Conservation (phyloP, 2,329 filamentous ascomycete genomes). For the Pestalotiopsis sp. region DNA sequence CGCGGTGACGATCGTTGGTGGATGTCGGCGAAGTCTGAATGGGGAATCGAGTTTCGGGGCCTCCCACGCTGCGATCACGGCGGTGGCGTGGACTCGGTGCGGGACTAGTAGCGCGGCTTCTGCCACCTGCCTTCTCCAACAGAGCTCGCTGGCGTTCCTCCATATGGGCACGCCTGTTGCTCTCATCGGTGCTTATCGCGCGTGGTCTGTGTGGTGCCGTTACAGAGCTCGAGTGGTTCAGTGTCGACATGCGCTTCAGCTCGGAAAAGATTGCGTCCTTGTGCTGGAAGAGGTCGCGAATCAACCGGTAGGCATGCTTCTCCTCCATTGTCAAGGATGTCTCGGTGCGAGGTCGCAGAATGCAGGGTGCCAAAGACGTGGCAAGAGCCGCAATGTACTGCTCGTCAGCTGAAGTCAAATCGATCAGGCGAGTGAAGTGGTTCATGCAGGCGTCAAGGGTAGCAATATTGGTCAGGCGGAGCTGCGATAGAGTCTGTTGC, state of each 20-base stretch:
- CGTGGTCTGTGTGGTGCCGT: slow-evolving; percentile 65
- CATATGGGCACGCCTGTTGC: slow-evolving; percentile 90
- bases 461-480: slow-evolving; percentile 95
- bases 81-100: slow-evolving; percentile 68
- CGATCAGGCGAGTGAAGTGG: slow-evolving; percentile 95
- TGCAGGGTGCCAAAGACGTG: slow-evolving; percentile 76
- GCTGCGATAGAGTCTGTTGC: slow-evolving; percentile 92
- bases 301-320: slow-evolving; percentile 85
- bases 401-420: slow-evolving; percentile 94
- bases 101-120: slow-evolving; percentile 76
- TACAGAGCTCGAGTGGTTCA: slow-evolving; percentile 65
- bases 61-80: slow-evolving; percentile 77
- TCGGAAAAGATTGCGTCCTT: slow-evolving; percentile 96
- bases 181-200: slow-evolving; percentile 93
- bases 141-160: slow-evolving; percentile 88
- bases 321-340: slow-evolving; percentile 94
- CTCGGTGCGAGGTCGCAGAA: slow-evolving; percentile 84
- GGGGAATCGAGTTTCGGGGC: slow-evolving; percentile 80
- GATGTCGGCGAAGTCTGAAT: slow-evolving; percentile 70
- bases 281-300: slow-evolving; percentile 89
- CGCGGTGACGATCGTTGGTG: slow-evolving; percentile 53
- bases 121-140: slow-evolving; percentile 66
- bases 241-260: slow-evolving; percentile 83
- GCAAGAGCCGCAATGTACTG: slow-evolving; percentile 77
- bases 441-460: slow-evolving; percentile 98